These are phyloP conservation scores for Alternaria gansuensis DNA, from an alignment of 2,329 filamentous ascomycete genomes.

Conservation along the genomic window DNA sequence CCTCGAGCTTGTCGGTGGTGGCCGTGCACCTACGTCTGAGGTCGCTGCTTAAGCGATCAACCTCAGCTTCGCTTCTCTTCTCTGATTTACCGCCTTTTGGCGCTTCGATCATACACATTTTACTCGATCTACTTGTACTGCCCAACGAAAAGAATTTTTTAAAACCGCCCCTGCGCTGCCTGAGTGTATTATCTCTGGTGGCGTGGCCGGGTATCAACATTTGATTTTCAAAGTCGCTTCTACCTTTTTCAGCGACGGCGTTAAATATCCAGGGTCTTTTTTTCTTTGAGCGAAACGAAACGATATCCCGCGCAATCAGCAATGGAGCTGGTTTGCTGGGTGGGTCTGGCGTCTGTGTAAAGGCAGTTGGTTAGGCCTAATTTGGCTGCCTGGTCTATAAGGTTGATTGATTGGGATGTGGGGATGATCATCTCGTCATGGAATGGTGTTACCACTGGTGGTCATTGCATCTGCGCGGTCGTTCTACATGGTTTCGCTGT, in stretches of 20 bases:
- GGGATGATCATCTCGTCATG: slow-evolving; percentile 4
- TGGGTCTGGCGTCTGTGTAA: slow-evolving; percentile 15
- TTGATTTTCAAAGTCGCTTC: slow-evolving; percentile 31
- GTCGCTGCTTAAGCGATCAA: slow-evolving; percentile 24
- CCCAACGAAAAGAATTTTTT: slow-evolving; percentile 30
- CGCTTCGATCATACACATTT: slow-evolving; percentile 23
- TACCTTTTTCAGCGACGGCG: slow-evolving; percentile 36
- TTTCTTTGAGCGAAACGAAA: slow-evolving; percentile 14
- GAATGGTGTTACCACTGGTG: slow-evolving; percentile 11
- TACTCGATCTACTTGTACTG: slow-evolving; percentile 27
- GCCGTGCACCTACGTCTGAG: slow-evolving; percentile 37
- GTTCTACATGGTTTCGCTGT: slow-evolving; percentile 35
- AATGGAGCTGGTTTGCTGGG: slow-evolving; percentile 19
- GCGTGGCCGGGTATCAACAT: slow-evolving; percentile 33
- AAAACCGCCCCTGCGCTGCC: slow-evolving; percentile 30
- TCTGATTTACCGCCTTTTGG: slow-evolving; percentile 11
- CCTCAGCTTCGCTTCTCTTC: slow-evolving; percentile 16
- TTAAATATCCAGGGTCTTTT: slow-evolving; percentile 23
- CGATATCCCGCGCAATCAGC: slow-evolving; percentile 24
- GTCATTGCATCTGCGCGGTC: slow-evolving; percentile 13
- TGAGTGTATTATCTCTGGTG: slow-evolving; percentile 15
- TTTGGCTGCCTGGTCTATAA: slow-evolving; percentile 11
- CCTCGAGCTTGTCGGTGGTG: slow-evolving; percentile 75
- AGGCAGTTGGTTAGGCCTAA: slow-evolving; percentile 9
- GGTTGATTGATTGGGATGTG: slow-evolving; percentile 2